These are phyloP conservation scores for Podila horticola DNA, from an alignment of 192 early-diverging fungal species.

Conservation along the genomic window DNA sequence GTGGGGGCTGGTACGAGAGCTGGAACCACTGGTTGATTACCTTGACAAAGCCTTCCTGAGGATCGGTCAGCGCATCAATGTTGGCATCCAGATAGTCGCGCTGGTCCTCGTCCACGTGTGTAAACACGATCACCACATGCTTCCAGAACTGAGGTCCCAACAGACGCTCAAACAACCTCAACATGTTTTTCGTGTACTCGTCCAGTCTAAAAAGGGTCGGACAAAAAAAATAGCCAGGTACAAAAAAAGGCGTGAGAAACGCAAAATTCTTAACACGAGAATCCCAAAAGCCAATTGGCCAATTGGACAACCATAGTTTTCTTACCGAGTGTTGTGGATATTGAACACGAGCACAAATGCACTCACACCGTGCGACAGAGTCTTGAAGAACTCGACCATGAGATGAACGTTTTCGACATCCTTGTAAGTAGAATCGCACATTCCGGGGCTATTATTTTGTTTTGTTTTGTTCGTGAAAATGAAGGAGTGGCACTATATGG, in stretches of 20 bases:
- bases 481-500: too few species aligned
- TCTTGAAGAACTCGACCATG: conserved; percentile 63
- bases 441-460: conserved; percentile 47
- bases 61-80: conserved; percentile 56
- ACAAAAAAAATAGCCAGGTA: background rate
- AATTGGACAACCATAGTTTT: background rate
- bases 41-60: conserved; percentile 57
- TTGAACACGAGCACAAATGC: conserved; percentile 64
- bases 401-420: conserved; percentile 57
- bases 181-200: conserved; percentile 64
- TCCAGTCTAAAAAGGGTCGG: conserved; percentile 46
- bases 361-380: conserved; percentile 60
- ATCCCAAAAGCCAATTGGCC: too few species aligned
- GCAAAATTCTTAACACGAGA: too few species aligned
- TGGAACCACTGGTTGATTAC: conserved; percentile 57
- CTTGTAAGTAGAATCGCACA: conserved; percentile 56
- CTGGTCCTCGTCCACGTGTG: conserved; percentile 61
- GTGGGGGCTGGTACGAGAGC: conserved; percentile 53
- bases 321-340: conserved; percentile 61
- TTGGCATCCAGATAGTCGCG: conserved; percentile 57
- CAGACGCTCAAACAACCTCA: conserved; percentile 56
- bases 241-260: background rate
- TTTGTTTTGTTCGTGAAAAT: too few species aligned
- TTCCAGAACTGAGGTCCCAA: conserved; percentile 64
- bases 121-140: conserved; percentile 64